Percentiles rank a stretch among this genome's conserved stretches.
Conservation (phyloP, 768 basidiomycete species). For the Tulasnella sp. region DNA sequence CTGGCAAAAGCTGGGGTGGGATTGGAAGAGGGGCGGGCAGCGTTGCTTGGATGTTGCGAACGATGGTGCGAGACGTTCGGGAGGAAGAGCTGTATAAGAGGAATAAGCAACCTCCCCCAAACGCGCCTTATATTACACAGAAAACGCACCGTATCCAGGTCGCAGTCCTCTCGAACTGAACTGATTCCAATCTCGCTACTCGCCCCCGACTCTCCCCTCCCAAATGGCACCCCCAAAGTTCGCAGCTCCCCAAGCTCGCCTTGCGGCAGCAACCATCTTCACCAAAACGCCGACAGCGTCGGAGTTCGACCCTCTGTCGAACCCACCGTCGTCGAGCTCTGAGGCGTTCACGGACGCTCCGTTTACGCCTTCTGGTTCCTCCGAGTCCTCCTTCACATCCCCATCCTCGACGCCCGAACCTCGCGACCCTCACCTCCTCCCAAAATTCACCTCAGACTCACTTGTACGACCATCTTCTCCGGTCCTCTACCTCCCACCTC, state of each 20-base stretch:
- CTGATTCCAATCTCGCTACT: not conserved
- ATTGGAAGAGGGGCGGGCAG: not conserved
- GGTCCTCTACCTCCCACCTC: slow-evolving; percentile 78
- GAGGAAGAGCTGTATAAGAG: not conserved
- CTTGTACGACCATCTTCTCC: slow-evolving; percentile 43
- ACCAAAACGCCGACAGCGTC: not conserved
- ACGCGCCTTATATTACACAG: not conserved
- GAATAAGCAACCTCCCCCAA: not conserved
- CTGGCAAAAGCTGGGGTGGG: not conserved
- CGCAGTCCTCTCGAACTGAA: not conserved
- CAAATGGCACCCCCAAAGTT: not conserved
- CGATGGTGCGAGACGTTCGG: not conserved
- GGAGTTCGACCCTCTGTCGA: not conserved
- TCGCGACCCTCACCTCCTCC: slow-evolving; percentile 54
- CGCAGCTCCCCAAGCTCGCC: slow-evolving; percentile 16
- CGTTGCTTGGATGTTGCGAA: not conserved
- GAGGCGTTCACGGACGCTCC: not conserved
- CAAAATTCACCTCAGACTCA: slow-evolving; percentile 45
- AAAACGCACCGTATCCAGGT: not conserved
- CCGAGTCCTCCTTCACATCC: not conserved
- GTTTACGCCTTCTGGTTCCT: slow-evolving; percentile 1
- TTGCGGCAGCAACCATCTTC: slow-evolving; percentile 4
- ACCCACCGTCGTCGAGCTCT: not conserved
- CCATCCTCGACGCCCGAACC: not conserved
- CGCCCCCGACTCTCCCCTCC: not conserved